Percentiles rank a stretch among this genome's conserved stretches.
Conservation (phyloP, 768 basidiomycete species). For the Lactarius akahatsu region DNA sequence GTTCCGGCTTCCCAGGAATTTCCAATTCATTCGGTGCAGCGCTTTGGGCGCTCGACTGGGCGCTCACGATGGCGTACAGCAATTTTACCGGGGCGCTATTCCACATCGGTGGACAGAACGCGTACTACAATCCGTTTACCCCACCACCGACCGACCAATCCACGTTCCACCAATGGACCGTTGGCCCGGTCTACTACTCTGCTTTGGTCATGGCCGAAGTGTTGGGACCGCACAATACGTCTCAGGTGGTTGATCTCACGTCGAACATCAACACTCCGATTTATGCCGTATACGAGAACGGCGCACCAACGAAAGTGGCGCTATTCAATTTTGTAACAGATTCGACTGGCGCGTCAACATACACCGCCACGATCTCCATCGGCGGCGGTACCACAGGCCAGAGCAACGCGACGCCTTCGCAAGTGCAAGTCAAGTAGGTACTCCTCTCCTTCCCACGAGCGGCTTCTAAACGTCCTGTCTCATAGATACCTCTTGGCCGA, state of each 20-base stretch:
- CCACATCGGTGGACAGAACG: constrained; percentile 63
- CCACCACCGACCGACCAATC: constrained; percentile 58
- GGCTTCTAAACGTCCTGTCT: background rate
- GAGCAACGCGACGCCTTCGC: constrained; percentile 41
- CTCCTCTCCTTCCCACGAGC: constrained; percentile 9
- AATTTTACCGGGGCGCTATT: constrained; percentile 46
- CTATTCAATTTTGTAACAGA: constrained; percentile 76
- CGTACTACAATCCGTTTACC: constrained; percentile 56
- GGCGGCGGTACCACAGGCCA: constrained; percentile 45
- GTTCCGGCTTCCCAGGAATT: constrained; percentile 51
- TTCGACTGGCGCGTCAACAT: constrained; percentile 50
- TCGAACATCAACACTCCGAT: constrained; percentile 52
- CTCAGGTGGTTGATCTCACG: constrained; percentile 67
- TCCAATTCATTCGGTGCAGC: constrained; percentile 58
- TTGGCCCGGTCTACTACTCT: constrained; percentile 74
- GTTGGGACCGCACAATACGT: constrained; percentile 58
- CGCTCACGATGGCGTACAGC: constrained; percentile 51
- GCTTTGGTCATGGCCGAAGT: constrained; percentile 67
- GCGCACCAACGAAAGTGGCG: constrained; percentile 56
- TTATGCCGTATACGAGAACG: constrained; percentile 73
- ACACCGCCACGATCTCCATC: constrained; percentile 51
- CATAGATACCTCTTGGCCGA: constrained; percentile 55
- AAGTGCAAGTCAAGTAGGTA: constrained; percentile 55
- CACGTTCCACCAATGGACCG: constrained; percentile 63
- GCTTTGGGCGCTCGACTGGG: constrained; percentile 55